These are phyloP conservation scores for Phytopythium vexans DNA, from an alignment of 352 stramenopile genomes.

Conservation along the genomic window DNA sequence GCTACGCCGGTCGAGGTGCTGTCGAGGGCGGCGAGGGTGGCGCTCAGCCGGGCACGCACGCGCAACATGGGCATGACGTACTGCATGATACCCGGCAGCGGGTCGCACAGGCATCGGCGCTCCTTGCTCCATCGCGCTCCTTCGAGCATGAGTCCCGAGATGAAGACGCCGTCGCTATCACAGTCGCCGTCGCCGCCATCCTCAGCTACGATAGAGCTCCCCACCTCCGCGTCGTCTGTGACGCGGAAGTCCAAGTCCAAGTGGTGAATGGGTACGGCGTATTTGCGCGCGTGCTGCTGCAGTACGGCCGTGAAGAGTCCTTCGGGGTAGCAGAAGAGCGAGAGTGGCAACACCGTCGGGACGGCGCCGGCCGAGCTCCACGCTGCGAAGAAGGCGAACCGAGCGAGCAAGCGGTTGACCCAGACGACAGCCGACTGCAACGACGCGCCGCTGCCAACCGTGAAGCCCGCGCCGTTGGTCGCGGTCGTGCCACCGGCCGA, in stretches of 20 bases:
- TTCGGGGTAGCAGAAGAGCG: conserved; percentile 72
- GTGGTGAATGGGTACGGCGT: conserved; percentile 66
- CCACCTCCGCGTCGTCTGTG: conserved; percentile 33
- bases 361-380: conserved; percentile 24
- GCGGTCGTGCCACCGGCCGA: background rate
- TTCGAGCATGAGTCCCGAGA: conserved; percentile 67
- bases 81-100: conserved; percentile 54
- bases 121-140: conserved; percentile 63
- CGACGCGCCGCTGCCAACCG: background rate
- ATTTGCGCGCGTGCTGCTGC: conserved; percentile 68
- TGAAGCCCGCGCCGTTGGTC: conserved; percentile 21
- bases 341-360: conserved; percentile 35
- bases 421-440: conserved; percentile 48
- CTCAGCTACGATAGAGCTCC: background rate
- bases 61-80: conserved; percentile 84
- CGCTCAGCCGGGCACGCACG: conserved; percentile 58
- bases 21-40: background rate
- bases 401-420: conserved; percentile 51
- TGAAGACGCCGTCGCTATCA: conserved; percentile 39
- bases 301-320: conserved; percentile 77
- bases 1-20: no score
- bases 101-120: conserved; percentile 41
- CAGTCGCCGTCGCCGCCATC: conserved; percentile 1
- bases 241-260: conserved; percentile 79
- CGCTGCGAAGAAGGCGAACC: conserved; percentile 50